These are phyloP conservation scores for Musa schizocarpa DNA, from an alignment of 176 grass and related monocot genomes.

Conservation along the genomic window DNA sequence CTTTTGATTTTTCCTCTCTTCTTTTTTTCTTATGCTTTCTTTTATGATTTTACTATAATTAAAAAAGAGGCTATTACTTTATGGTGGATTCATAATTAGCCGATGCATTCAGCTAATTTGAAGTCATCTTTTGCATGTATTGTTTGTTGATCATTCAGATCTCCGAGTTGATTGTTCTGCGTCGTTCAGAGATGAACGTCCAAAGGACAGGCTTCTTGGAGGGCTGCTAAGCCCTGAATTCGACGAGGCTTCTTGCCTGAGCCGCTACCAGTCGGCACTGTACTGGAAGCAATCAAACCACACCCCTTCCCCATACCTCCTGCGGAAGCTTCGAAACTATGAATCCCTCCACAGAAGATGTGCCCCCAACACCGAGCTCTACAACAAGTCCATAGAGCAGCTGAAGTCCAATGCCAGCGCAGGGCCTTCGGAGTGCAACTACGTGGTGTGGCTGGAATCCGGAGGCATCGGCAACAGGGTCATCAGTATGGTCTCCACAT, in stretches of 20 bases:
- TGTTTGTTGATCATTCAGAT: too few relatives aligned
- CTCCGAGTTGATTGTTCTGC: too few relatives aligned
- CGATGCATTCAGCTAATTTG: too few relatives aligned
- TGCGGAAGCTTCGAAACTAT: slow-evolving; percentile 39
- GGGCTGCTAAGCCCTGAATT: slow-evolving; percentile 52
- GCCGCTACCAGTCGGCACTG: slow-evolving; percentile 32
- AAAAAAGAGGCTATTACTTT: too few relatives aligned
- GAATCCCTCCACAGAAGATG: slow-evolving; percentile 64
- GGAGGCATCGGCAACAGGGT: slow-evolving; percentile 56
- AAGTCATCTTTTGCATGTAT: too few relatives aligned
- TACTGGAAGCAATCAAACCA: slow-evolving; percentile 46
- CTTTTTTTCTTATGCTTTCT: too few relatives aligned
- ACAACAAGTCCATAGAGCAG: slow-evolving; percentile 34
- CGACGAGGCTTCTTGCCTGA: slow-evolving; percentile 43
- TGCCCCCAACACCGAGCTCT: slow-evolving; percentile 34
- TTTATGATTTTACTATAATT: too few relatives aligned
- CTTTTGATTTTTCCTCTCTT: too few relatives aligned
- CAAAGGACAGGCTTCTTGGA: slow-evolving; percentile 39
- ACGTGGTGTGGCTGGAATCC: slow-evolving; percentile 57
- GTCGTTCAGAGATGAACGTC: too few relatives aligned
- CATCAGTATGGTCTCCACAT: slow-evolving; percentile 28
- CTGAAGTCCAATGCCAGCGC: slow-evolving; percentile 37
- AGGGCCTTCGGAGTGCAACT: slow-evolving; percentile 39
- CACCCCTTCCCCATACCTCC: slow-evolving; percentile 31
- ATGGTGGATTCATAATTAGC: too few relatives aligned